Percentiles rank a stretch among this genome's conserved stretches.
Evolutionary conservation across 106 monocot species (phyloP).

Genomic region (Phalaenopsis equestris): DNA sequence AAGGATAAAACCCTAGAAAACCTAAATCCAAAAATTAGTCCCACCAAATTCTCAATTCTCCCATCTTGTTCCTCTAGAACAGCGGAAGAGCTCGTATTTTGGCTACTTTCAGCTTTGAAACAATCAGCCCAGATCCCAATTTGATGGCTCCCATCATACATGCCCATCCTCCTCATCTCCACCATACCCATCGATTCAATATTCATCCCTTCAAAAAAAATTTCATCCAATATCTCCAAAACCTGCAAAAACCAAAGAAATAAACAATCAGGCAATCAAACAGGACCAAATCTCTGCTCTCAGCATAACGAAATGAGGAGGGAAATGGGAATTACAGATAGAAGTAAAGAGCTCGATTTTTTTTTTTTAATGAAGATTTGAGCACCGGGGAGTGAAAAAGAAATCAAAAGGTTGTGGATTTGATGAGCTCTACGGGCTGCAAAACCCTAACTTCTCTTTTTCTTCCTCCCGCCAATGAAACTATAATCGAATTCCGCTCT

Average conservation of each 20-base stretch:
- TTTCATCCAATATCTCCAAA: neutral
- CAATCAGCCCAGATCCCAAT: conserved; percentile 30
- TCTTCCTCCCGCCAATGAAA: conserved; percentile 1
- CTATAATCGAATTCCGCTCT: neutral
- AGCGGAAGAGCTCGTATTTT: conserved; percentile 27
- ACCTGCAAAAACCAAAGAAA: neutral
- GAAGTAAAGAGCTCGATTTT: neutral
- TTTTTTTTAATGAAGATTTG: no score
- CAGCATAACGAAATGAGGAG: neutral
- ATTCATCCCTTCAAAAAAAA: conserved; percentile 3
- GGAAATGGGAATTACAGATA: neutral
- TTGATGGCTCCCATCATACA: conserved; percentile 34
- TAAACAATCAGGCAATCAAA: neutral
- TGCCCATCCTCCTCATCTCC: conserved; percentile 26
- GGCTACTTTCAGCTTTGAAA: conserved; percentile 40
- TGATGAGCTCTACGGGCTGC: neutral
- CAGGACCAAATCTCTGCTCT: neutral
- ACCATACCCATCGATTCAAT: conserved; percentile 1
- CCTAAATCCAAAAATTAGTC: neutral
- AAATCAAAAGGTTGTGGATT: neutral
- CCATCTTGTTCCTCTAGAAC: conserved; percentile 24
- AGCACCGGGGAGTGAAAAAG: no score
- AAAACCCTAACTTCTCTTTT: neutral
- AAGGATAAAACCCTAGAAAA: neutral
- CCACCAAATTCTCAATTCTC: conserved; percentile 27